Evolutionary conservation across 306 rosid species (phyloP), one percentile per base, ranked within the genome.

Genomic region (Begonia masoniana): DNA sequence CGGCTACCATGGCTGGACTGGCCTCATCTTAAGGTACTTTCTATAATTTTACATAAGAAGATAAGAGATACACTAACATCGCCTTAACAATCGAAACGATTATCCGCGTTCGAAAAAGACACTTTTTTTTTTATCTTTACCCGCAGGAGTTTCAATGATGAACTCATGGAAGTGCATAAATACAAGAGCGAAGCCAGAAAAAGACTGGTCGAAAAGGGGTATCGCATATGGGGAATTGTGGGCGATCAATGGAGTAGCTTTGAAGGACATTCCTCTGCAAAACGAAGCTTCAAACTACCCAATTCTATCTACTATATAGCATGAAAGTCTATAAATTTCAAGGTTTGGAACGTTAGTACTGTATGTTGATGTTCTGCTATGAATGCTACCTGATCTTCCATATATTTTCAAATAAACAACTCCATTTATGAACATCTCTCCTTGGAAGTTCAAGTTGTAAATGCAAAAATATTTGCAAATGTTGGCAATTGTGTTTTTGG

Each of bases 191-290:
- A 52, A 49, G 71, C 50, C 26, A 76, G 93, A 61, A 72, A 72
- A 13, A 54, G 49, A 43, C 63, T 80, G 57, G 57, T 72, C 6
- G 62, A 70, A 43, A 77, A 75, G 55, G 82, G 94, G n/a, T 68
- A 80, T 31, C 80, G 69, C 54, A 72, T 77, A n/a, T 74, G 80
- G 84, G 84, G 87, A 31, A 77, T 80, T 15, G 46, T 72, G 4
- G 87, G 82, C 57, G 94, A 77, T 50, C 87, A 75, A 47, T 80
- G 84, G 82, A 83, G 84, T 73, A 80, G 80, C 14, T 72, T 83
- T 64, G 76, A 77, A 17, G 94, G 87, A 2, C 63, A 66, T 70
- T 82, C 94, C 36, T 13, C 42, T 24, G 68, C 75, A 1, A 63
- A 75, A 64, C 73, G 88, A 64, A 63, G 79, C 62, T 84, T 80